phyloP scores from a whole-genome alignment of 2,329 filamentous ascomycete genomes.

The Aspergillus caelatus region DNA sequence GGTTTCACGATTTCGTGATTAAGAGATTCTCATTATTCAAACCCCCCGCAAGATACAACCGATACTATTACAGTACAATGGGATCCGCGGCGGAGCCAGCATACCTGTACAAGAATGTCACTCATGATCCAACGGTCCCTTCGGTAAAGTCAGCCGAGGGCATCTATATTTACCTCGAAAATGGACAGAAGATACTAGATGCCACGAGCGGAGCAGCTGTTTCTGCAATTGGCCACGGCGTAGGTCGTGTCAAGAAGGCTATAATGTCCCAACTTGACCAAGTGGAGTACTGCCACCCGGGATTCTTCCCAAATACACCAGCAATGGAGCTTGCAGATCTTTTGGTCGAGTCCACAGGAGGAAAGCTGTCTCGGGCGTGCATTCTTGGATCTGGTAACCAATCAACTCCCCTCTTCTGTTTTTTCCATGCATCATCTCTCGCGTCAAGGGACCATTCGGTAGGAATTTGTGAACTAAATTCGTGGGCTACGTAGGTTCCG shows the following conservation, averaged over 20 bases:
- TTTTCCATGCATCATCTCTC: background rate
- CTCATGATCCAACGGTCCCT: background rate
- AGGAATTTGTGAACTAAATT: background rate
- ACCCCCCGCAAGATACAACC: background rate
- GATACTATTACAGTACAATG: background rate
- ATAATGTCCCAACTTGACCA: slow-evolving; percentile 61
- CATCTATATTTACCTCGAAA: slow-evolving; percentile 50
- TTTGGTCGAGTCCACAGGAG: slow-evolving; percentile 52
- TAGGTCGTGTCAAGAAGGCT: slow-evolving; percentile 61
- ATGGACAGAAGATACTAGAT: slow-evolving; percentile 65
- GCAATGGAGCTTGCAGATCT: slow-evolving; percentile 54
- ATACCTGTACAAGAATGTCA: slow-evolving; percentile 7
- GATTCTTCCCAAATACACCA: slow-evolving; percentile 57
- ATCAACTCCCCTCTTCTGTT: no score
- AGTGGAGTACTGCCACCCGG: slow-evolving; percentile 59
- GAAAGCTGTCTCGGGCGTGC: slow-evolving; percentile 56
- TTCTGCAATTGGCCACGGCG: slow-evolving; percentile 69
- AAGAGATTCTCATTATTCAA: background rate
- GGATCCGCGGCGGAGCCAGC: slow-evolving; percentile 6
- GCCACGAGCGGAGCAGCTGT: slow-evolving; percentile 73
- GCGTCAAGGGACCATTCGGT: background rate
- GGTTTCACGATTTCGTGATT: background rate
- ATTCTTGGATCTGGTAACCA: slow-evolving; percentile 58
- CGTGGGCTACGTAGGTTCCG: slow-evolving; percentile 53
- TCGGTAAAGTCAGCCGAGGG: slow-evolving; percentile 29